phyloP scores from a whole-genome alignment of 139 green algal genomes.

The Tetradesmus obliquus region DNA sequence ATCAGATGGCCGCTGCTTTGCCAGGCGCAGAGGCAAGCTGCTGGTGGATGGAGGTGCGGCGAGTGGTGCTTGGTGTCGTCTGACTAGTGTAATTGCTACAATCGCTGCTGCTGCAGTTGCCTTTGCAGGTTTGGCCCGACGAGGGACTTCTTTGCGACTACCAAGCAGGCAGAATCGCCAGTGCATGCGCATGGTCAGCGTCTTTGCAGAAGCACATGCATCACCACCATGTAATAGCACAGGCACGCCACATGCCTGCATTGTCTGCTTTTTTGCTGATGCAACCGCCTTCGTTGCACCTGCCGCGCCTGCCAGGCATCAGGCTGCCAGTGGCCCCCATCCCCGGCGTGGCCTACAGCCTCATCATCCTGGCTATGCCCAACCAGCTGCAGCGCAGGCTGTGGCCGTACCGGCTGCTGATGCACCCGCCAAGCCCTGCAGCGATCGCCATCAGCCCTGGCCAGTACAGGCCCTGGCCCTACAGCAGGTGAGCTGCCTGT shows the following conservation, averaged over 20 bases:
- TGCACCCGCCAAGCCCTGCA: slow-evolving; percentile 13
- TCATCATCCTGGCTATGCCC: slow-evolving; percentile 27
- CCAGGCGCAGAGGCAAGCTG: not conserved
- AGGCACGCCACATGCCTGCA: no score
- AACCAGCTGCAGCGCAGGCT: not conserved
- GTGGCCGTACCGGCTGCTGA: slow-evolving; percentile 40
- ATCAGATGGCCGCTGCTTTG: not conserved
- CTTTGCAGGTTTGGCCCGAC: not conserved
- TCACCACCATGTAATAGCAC: no score
- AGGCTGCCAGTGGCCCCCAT: not conserved
- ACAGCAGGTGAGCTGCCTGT: slow-evolving; percentile 10
- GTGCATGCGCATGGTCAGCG: no score
- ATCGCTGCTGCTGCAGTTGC: not conserved
- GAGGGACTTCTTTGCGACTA: no score
- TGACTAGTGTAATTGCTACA: not conserved
- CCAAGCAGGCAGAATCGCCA: no score
- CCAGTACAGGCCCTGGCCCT: slow-evolving; percentile 33
- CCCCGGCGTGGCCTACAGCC: not conserved
- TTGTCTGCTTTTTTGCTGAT: no score
- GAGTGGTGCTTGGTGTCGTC: not conserved
- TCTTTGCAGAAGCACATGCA: no score
- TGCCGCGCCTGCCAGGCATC: not conserved
- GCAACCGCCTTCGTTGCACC: no score
- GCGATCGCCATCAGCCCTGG: slow-evolving; percentile 38
- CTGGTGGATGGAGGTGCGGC: slow-evolving; percentile 13